Percentiles rank a stretch among this genome's conserved stretches.
Evolutionary conservation across 2,329 filamentous ascomycete genomes (phyloP).

Genomic region (Fusarium devonianum): DNA sequence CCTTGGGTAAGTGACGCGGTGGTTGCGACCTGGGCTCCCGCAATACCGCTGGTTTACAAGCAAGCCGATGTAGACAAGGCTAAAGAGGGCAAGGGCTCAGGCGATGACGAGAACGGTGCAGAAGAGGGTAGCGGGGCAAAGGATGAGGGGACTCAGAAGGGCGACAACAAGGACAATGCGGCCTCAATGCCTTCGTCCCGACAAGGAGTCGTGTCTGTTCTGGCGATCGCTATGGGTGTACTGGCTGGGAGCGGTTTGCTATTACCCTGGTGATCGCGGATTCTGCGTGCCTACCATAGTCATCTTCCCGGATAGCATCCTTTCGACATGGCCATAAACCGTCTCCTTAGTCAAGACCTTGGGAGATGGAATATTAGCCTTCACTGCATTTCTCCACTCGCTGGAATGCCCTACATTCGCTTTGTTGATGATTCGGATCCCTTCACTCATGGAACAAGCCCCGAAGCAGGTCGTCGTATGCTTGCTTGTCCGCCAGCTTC

Average conservation of each 20-base stretch:
- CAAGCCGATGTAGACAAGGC: neutral
- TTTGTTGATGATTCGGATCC: no score
- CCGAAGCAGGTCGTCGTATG: no score
- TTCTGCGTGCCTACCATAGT: no score
- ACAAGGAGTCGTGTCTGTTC: neutral
- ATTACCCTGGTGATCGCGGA: neutral
- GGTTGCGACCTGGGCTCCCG: slow-evolving; percentile 9
- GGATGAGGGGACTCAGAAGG: no score
- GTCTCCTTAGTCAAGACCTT: no score
- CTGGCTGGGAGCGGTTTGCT: slow-evolving; percentile 11
- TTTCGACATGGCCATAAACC: no score
- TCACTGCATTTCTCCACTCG: no score
- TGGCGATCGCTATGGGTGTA: slow-evolving; percentile 6
- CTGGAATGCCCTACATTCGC: no score
- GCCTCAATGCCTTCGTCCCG: neutral
- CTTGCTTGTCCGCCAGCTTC: no score
- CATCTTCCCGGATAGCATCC: no score
- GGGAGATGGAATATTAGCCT: no score
- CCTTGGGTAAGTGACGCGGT: neutral
- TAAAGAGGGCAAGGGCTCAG: neutral
- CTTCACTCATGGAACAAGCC: no score
- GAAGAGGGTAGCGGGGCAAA: neutral
- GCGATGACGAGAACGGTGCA: neutral
- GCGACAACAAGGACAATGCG: neutral
- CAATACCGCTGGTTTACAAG: neutral